Conservation (phyloP, 495 filamentous ascomycete species). For the Aspergillus conjunctus region DNA sequence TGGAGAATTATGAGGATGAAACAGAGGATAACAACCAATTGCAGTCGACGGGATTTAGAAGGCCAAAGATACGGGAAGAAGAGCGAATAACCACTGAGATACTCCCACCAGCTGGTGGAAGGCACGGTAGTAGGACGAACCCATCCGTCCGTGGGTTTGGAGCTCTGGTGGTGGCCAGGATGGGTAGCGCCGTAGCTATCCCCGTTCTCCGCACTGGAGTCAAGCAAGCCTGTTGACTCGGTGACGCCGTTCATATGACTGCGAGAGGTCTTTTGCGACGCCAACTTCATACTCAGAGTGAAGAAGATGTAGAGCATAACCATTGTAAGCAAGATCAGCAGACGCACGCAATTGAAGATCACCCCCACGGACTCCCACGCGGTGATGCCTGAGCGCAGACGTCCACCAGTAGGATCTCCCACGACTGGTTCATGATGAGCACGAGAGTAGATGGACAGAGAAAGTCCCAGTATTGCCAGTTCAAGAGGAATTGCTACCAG, state of each 20-base stretch:
- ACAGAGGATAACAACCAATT: slow-evolving; percentile 77
- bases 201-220: slow-evolving; percentile 47
- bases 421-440: slow-evolving; percentile 61
- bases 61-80: slow-evolving; percentile 98
- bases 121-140: slow-evolving; percentile 66
- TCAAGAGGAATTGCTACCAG: slow-evolving; percentile 66
- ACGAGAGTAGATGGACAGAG: slow-evolving; percentile 61
- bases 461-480: slow-evolving; percentile 64
- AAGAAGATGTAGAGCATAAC: slow-evolving; percentile 58
- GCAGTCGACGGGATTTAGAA: slow-evolving; percentile 67
- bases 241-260: slow-evolving; percentile 37
- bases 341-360: slow-evolving; percentile 57
- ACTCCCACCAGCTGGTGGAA: slow-evolving; percentile 84
- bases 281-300: slow-evolving; percentile 46
- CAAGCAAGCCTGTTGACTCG: slow-evolving; percentile 60
- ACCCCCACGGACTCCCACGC: slow-evolving; percentile 68
- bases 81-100: slow-evolving; percentile 79
- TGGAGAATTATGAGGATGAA: slow-evolving; percentile 75
- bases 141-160: slow-evolving; percentile 58
- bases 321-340: slow-evolving; percentile 59
- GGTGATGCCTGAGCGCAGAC: slow-evolving; percentile 53
- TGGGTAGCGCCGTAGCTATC: slow-evolving; percentile 56
- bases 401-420: slow-evolving; percentile 52
- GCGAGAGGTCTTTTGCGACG: slow-evolving; percentile 27
- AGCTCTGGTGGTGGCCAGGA: slow-evolving; percentile 37